phyloP scores from a whole-genome alignment of 768 basidiomycete species.

The Tulasnella sp. region DNA sequence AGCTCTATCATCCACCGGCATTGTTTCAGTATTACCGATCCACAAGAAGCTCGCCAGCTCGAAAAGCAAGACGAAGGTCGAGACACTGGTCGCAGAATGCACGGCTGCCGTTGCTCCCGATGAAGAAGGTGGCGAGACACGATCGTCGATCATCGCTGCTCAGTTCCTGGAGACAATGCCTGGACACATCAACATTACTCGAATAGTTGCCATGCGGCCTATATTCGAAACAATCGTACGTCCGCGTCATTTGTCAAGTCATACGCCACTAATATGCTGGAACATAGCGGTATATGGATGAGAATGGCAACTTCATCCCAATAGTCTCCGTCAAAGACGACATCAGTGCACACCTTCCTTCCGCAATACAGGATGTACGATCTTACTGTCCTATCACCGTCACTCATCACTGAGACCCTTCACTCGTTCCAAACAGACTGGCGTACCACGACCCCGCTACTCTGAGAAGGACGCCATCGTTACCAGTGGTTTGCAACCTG shows the following conservation, averaged over 20 bases:
- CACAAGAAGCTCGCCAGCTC: conserved; percentile 30
- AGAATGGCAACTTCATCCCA: conserved; percentile 40
- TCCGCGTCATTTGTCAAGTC: conserved; percentile 15
- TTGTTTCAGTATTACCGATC: conserved; percentile 37
- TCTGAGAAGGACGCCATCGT: conserved; percentile 23
- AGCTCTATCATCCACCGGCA: conserved; percentile 47
- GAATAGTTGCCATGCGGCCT: conserved; percentile 42
- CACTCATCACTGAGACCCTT: not conserved
- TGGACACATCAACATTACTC: conserved; percentile 40
- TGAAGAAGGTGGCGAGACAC: conserved; percentile 22
- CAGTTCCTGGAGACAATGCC: conserved; percentile 33
- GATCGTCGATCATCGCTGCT: conserved; percentile 35
- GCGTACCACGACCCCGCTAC: not conserved
- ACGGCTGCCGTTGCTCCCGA: conserved; percentile 31
- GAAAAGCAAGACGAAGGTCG: conserved; percentile 34
- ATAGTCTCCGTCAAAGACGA: conserved; percentile 26
- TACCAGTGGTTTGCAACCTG: conserved; percentile 51
- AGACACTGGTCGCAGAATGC: conserved; percentile 42
- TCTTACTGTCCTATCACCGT: not conserved
- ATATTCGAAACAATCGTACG: conserved; percentile 50
- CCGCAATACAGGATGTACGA: not conserved
- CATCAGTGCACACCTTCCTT: not conserved
- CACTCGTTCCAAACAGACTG: not conserved
- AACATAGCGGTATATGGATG: conserved; percentile 42
- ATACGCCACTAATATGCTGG: not conserved